phyloP scores from a whole-genome alignment of 2,329 filamentous ascomycete species.

The Fusarium anguioides region DNA sequence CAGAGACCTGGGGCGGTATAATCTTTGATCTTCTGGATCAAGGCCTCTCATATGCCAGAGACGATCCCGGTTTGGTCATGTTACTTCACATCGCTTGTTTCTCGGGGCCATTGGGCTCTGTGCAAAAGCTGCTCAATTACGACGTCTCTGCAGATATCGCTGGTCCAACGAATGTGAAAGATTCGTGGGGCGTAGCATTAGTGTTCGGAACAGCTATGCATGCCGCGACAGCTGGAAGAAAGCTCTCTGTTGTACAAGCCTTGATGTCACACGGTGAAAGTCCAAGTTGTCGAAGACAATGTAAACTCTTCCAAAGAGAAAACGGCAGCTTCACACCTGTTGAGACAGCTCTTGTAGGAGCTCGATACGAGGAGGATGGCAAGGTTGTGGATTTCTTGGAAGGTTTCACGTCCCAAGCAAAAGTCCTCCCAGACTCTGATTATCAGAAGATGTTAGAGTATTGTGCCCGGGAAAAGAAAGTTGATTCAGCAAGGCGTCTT shows the following conservation, averaged over 20 bases:
- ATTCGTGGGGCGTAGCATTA: slow-evolving; percentile 1
- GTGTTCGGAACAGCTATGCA: slow-evolving; percentile 14
- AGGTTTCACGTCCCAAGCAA: neutral
- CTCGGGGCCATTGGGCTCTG: neutral
- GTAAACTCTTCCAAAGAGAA: neutral
- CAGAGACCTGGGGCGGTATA: slow-evolving; percentile 8
- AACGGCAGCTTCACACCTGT: neutral
- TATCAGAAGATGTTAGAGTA: neutral
- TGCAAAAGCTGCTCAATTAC: neutral
- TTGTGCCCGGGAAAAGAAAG: neutral
- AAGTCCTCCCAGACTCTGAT: neutral
- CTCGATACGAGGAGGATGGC: rapidly evolving
- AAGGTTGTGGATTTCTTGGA: neutral
- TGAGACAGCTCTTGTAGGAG: neutral
- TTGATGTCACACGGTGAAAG: neutral
- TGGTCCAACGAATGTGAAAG: neutral
- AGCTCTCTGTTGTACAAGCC: neutral
- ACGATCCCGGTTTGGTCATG: slow-evolving; percentile 5
- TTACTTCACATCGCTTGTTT: slow-evolving; percentile 14
- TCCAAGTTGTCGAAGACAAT: neutral
- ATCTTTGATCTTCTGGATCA: neutral
- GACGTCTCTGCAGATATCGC: rapidly evolving
- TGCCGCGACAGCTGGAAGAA: neutral
- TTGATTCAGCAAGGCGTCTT: neutral
- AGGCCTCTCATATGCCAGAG: neutral